Conservation (phyloP, 2,329 filamentous ascomycete genomes). For the Neoarthrinium moseri region DNA sequence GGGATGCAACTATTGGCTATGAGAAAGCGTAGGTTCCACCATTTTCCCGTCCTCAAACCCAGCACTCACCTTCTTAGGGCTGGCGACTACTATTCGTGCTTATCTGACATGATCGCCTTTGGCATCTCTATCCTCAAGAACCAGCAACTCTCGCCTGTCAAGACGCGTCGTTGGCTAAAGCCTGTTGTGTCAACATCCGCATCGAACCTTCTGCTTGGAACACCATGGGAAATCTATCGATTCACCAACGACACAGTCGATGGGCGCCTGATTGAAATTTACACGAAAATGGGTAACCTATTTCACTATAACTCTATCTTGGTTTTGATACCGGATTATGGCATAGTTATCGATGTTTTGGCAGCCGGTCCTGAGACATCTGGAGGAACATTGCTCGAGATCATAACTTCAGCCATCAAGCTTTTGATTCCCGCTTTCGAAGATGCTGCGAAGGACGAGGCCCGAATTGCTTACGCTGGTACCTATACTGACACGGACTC, state of each 20-base stretch:
- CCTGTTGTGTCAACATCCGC: slow-evolving; percentile 26
- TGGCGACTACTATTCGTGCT: slow-evolving; percentile 43
- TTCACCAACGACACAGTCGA: slow-evolving; percentile 27
- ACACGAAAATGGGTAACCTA: slow-evolving; percentile 32
- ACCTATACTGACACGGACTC: slow-evolving; percentile 34
- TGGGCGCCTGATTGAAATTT: slow-evolving; percentile 29
- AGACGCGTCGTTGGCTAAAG: slow-evolving; percentile 39
- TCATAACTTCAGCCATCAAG: slow-evolving; percentile 23
- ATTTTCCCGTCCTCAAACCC: not conserved
- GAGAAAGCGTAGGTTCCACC: slow-evolving; percentile 28
- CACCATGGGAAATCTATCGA: slow-evolving; percentile 32
- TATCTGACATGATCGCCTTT: slow-evolving; percentile 37
- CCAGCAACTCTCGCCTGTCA: slow-evolving; percentile 30
- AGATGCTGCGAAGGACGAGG: slow-evolving; percentile 36
- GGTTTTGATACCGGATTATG: slow-evolving; percentile 32
- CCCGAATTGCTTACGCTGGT: slow-evolving; percentile 29
- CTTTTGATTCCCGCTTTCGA: slow-evolving; percentile 40
- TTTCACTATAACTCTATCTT: slow-evolving; percentile 28
- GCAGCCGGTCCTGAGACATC: slow-evolving; percentile 16
- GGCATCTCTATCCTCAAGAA: slow-evolving; percentile 41
- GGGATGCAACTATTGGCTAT: slow-evolving; percentile 2
- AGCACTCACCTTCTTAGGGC: slow-evolving; percentile 20
- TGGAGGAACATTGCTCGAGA: not conserved
- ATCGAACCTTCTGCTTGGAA: slow-evolving; percentile 26
- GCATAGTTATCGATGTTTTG: slow-evolving; percentile 26